Conservation (phyloP, 1,284 basidiomycete genomes). For the Inonotus obliquus region DNA sequence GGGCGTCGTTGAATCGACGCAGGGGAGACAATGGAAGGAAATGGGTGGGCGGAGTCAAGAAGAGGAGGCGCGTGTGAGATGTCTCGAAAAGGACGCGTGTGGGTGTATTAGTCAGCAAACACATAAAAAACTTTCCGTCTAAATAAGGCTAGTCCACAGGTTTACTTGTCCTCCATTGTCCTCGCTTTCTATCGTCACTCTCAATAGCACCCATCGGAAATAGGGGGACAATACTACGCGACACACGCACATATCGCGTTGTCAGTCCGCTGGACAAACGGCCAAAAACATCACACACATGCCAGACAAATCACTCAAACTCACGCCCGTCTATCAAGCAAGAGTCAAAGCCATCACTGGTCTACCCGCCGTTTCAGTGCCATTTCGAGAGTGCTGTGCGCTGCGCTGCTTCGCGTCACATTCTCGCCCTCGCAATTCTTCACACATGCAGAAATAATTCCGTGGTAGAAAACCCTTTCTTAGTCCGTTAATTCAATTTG, state of each 20-base stretch:
- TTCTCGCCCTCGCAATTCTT: background rate
- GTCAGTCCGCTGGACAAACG: background rate
- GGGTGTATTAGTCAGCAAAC: background rate
- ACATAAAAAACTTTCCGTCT: background rate
- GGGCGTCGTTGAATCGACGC: slow-evolving; percentile 7
- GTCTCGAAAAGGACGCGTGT: background rate
- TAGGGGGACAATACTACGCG: slow-evolving; percentile 3
- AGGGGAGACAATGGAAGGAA: slow-evolving; percentile 8
- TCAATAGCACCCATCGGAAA: background rate
- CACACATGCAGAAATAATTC: background rate
- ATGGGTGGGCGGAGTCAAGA: slow-evolving; percentile 5
- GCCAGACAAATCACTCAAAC: background rate
- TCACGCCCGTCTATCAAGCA: background rate
- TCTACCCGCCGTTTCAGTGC: slow-evolving; percentile 10
- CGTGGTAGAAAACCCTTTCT: background rate
- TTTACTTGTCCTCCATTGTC: background rate
- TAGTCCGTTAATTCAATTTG: background rate
- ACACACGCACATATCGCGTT: background rate
- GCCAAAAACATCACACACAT: background rate
- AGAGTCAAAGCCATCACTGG: background rate
- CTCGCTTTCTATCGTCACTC: background rate
- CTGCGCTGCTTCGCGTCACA: background rate
- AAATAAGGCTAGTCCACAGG: slow-evolving; percentile 2
- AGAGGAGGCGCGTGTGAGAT: slow-evolving; percentile 5
- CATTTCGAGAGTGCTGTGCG: slow-evolving; percentile 1